A percentile compares a stretch with the other conserved stretches of the same genome.
Conservation (phyloP, 805 yeast species). For the Komagataella pastoris region DNA sequence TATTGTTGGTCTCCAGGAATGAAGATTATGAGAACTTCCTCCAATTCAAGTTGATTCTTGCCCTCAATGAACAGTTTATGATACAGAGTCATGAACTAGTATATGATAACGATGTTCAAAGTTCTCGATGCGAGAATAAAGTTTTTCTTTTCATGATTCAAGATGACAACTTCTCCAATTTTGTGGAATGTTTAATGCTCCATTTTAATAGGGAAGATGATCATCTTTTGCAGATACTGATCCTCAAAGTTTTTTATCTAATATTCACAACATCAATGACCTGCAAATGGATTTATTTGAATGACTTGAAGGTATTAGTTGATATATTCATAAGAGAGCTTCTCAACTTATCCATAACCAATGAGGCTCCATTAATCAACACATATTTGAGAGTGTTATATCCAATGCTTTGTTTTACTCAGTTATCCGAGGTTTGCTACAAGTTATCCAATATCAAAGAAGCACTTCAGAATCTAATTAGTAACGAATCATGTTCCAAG, state of each 20-base stretch:
- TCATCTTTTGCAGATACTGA: constrained; percentile 58
- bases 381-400: constrained; percentile 63
- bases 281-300: constrained; percentile 58
- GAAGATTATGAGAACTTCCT: constrained; percentile 51
- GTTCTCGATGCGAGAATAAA: constrained; percentile 20
- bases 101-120: constrained; percentile 6
- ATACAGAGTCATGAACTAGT: constrained; percentile 20
- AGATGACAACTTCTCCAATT: constrained; percentile 31
- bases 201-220: constrained; percentile 71
- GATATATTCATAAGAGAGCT: constrained; percentile 78
- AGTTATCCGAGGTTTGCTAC: constrained; percentile 41
- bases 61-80: constrained; percentile 82
- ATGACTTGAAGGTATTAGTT: constrained; percentile 72
- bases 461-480: constrained; percentile 33
- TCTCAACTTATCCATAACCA: constrained; percentile 43
- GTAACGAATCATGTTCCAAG: constrained; percentile 12
- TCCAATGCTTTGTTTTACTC: constrained; percentile 58
- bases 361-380: constrained; percentile 45
- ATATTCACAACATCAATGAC: constrained; percentile 58
- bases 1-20: constrained; percentile 25
- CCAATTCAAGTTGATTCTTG: constrained; percentile 56
- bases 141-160: constrained; percentile 42
- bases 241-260: constrained; percentile 64
- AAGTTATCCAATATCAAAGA: constrained; percentile 39
- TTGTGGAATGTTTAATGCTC: constrained; percentile 59